A percentile compares a stretch with the other conserved stretches of the same genome.
phyloP scores from a whole-genome alignment of 2,329 filamentous ascomycete species.

The Westerdykella sp. region DNA sequence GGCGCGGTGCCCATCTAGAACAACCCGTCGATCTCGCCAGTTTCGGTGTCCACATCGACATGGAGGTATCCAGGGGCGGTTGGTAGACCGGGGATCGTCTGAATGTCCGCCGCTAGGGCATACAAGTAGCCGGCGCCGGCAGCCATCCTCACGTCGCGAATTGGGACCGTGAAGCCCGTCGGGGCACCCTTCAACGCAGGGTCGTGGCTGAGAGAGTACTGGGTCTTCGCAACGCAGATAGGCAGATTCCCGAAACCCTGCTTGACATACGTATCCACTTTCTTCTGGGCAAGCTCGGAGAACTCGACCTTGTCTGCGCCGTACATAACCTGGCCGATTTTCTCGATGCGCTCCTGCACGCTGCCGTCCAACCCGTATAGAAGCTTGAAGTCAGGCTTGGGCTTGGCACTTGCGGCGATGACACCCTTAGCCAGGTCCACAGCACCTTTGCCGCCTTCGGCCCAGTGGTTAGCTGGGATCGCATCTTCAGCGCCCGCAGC shows the following conservation, averaged over 20 bases:
- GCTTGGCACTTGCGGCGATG: conserved; percentile 72
- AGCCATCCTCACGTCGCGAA: conserved; percentile 88
- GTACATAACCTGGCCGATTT: conserved; percentile 90
- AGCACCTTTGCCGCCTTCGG: conserved; percentile 85
- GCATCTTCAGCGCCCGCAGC: conserved; percentile 91
- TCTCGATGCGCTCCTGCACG: conserved; percentile 83
- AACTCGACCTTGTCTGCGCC: conserved; percentile 86
- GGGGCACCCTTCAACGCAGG: conserved; percentile 91
- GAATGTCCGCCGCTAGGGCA: conserved; percentile 91
- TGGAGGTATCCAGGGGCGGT: conserved; percentile 95
- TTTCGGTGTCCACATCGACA: conserved; percentile 62
- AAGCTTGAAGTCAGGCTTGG: conserved; percentile 71
- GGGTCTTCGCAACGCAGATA: conserved; percentile 96
- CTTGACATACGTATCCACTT: conserved; percentile 88
- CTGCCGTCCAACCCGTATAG: conserved; percentile 72
- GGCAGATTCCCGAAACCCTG: conserved; percentile 91
- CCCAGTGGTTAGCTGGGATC: conserved; percentile 93
- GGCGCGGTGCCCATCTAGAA: conserved; percentile 44
- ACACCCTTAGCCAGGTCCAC: conserved; percentile 83
- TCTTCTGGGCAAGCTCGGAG: conserved; percentile 88
- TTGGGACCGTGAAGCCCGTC: conserved; percentile 88
- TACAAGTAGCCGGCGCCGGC: conserved; percentile 79
- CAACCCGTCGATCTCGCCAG: conserved; percentile 58
- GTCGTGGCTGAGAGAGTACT: conserved; percentile 94
- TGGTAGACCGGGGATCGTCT: conserved; percentile 92